Base-by-base conservation (phyloP, 257 asterid species). In the Galeopsis tetrahit region DNA sequence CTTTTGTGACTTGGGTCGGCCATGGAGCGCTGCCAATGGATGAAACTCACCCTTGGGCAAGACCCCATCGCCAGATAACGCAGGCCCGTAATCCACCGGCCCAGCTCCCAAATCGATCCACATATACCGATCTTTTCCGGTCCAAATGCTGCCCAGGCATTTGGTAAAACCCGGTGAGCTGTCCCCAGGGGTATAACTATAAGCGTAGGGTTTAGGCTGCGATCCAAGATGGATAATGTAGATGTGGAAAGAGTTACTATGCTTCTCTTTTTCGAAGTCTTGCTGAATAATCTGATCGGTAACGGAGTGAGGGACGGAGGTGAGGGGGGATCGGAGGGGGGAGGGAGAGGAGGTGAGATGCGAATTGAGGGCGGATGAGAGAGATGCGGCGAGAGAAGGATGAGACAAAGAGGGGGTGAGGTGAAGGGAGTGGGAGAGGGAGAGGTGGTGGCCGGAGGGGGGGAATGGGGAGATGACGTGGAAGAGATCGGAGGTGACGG, bases 21-120 rank as follows among this genome's bases (percentile, higher is more conserved):
- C 98, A 51, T 95, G 99, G 68, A 85, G 75, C 2, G 96, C 83
- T 2, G 97, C 95, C 62, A 95, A 65, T 0, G 98, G 99, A 66
- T 95, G 99, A 79, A 91, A 95, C 86, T 95, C 99, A 4, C 99
- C 99, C 75, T 80, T 89, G 0, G 98, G 97, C 79, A 95, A 66
- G 42, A 95, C 93, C 3, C 99, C 98, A 48, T 95, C 99, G 3
- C 99, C 99, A 0, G 98, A 91, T 68, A 95, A 75, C 0, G 83
- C 93, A 5, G 99, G 99, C 11, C 99, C 98, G 21, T 94, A 94
- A 59, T 94, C 99, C 62, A 94, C 99, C 51, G 99, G 99, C 0
- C 99, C 99, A 5, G 99, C 98, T 4, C 95, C 96, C 65, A 95
- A 79, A 80, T 95, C 99, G 51, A 95, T 86, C 99, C 99, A 95